Evolutionary conservation across 139 green algal species (phyloP).

Genomic region (Gonium pectorale): DNA sequence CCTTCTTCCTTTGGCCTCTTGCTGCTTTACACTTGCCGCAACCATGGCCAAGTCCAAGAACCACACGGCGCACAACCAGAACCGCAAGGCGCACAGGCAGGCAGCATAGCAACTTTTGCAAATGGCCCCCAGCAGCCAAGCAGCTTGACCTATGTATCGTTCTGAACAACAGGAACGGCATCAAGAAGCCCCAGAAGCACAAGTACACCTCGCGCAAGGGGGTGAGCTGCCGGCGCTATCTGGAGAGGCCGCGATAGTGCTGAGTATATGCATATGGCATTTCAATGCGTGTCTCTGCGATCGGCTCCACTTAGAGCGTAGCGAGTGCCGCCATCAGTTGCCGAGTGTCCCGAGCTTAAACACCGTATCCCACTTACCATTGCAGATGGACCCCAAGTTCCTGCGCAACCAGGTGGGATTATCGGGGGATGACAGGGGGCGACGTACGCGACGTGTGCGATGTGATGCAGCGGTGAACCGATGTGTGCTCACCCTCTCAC

Average conservation of each 20-base stretch:
- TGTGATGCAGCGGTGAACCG: no score
- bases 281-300: no score
- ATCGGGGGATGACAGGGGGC: no score
- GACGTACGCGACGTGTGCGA: no score
- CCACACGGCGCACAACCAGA: constrained; percentile 96
- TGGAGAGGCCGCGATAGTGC: no score
- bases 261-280: no score
- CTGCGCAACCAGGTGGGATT: constrained; percentile 91
- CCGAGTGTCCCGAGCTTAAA: no score
- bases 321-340: no score
- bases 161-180: constrained; percentile 77
- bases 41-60: constrained; percentile 94
- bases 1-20: constrained; percentile 31
- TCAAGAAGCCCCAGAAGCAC: constrained; percentile 93
- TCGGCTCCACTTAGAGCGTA: no score
- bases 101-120: neutral
- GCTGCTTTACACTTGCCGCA: neutral
- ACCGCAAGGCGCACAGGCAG: constrained; percentile 85
- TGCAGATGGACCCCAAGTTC: constrained; percentile 95
- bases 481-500: neutral
- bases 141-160: neutral
- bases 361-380: no score
- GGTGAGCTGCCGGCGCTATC: constrained; percentile 69
- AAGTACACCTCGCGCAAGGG: constrained; percentile 83
- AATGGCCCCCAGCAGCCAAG: neutral